A percentile compares a stretch with the other conserved stretches of the same genome.
phyloP scores from a whole-genome alignment of 495 filamentous ascomycete species.

The Immersiella caudata region DNA sequence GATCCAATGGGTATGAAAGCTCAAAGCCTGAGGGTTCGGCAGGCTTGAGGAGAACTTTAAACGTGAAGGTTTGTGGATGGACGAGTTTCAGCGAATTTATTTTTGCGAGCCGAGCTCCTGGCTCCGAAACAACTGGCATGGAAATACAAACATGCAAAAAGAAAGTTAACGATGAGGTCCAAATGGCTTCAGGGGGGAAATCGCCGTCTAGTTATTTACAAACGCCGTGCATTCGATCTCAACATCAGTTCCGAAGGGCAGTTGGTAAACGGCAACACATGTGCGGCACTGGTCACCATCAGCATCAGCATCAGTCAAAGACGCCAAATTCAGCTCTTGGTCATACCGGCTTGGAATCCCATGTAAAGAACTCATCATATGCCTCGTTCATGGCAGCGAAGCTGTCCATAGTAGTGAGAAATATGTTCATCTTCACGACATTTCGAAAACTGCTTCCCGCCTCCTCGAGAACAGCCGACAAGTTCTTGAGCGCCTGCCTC shows the following conservation, averaged over 20 bases:
- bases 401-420: conserved; percentile 66
- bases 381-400: conserved; percentile 66
- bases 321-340: neutral
- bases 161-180: too few species aligned
- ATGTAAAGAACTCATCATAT: conserved; percentile 59
- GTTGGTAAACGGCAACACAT: conserved; percentile 68
- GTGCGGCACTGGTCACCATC: conserved; percentile 49
- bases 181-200: too few species aligned
- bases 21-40: too few species aligned
- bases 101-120: too few species aligned
- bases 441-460: conserved; percentile 62
- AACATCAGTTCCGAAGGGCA: conserved; percentile 68
- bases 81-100: too few species aligned
- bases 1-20: too few species aligned
- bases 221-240: conserved; percentile 72
- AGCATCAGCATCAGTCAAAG: neutral
- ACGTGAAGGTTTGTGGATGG: too few species aligned
- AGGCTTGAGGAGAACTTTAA: too few species aligned
- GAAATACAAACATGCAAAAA: too few species aligned
- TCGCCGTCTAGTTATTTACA: conserved; percentile 22
- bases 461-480: conserved; percentile 61
- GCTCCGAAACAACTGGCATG: too few species aligned
- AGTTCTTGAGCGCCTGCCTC: conserved; percentile 59
- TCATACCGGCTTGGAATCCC: conserved; percentile 58
- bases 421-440: conserved; percentile 69